Evolutionary conservation across 2,329 filamentous ascomycete species (phyloP), one percentile per base, ranked within the genome.

Genomic region (Calycina herbarum): DNA sequence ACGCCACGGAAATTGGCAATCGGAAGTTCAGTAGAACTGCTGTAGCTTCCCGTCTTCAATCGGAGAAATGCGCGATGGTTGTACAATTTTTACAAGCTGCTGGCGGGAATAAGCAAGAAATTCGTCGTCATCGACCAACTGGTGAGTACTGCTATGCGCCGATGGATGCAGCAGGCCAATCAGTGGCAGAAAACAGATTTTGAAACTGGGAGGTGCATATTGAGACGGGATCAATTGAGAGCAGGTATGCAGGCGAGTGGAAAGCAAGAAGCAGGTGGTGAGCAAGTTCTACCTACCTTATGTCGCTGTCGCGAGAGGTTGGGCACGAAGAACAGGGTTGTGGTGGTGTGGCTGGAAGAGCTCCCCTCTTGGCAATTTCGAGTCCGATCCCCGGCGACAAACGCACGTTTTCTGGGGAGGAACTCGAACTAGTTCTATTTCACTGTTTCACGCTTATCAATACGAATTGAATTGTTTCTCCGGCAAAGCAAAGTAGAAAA

Each of bases 111-210:
- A 8, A 33, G 48, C 38, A 38, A 31, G 35, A n/a, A 20, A n/a
- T 59, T 67, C 61, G 59, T 67, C 61, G 70, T 70, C 69, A 71
- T 68, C 48, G 57, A 70, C 67, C 66, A 67, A 29, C 27, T 17
- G 48, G 13, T 24, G 58, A 54, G 65, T 57, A 31, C 58, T 58
- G n/a, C 33, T 31, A 66, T 70, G 69, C 66, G 70, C 69, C 64
- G 57, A 61, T 58, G 61, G 27, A 56, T 33, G 60, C 59, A 54
- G 8, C 20, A 33, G 13, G 51, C 62, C 60, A 65, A 59, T 66
- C 57, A 67, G 27, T 31, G 35, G n/a, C 20, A 40, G 17, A 48
- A 63, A 20, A 63, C 17, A 17, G 56, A 63, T 27, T 27, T 27
- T 40, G 20, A 62, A 59, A 35, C 31, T 61, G 7, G 67, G 31